Percentiles rank a stretch among this genome's conserved stretches.
phyloP scores from a whole-genome alignment of 345 rosid genomes.

The Populus deltoides region DNA sequence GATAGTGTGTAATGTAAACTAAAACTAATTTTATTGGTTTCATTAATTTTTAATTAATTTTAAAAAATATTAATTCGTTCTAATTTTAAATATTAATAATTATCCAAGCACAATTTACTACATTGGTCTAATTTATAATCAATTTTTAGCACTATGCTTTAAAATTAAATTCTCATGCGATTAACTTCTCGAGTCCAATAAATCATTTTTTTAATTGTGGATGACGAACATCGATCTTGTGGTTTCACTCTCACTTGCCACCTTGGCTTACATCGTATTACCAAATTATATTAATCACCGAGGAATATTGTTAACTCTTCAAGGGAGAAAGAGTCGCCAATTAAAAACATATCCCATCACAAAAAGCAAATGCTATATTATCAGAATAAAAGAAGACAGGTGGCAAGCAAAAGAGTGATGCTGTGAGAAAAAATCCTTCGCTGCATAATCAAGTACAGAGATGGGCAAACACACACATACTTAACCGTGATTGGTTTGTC shows the following conservation, averaged over 20 bases:
- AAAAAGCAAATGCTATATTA: constrained; percentile 14
- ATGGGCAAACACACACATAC: constrained; percentile 53
- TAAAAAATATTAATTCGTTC: no score
- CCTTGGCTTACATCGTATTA: no score
- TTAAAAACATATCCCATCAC: background rate
- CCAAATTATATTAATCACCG: no score
- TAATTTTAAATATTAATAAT: no score
- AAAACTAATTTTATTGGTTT: no score
- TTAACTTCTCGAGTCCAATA: no score
- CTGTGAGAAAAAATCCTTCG: constrained; percentile 27
- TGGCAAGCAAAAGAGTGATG: constrained; percentile 49
- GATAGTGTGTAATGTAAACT: no score
- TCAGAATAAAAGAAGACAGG: constrained; percentile 29
- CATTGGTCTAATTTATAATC: background rate
- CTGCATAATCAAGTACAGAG: constrained; percentile 31
- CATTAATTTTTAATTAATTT: no score
- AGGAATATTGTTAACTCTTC: constrained; percentile 11
- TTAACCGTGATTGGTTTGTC: constrained; percentile 50
- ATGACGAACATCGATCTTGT: background rate
- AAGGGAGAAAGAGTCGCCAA: constrained; percentile 24
- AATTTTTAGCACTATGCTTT: no score
- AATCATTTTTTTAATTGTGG: background rate
- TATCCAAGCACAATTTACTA: no score
- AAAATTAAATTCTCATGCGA: no score
- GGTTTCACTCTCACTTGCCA: background rate